Percentiles rank a stretch among this genome's conserved stretches.
These are phyloP conservation scores for Phytopythium boreale DNA, from an alignment of 352 stramenopile species.

Conservation along the genomic window DNA sequence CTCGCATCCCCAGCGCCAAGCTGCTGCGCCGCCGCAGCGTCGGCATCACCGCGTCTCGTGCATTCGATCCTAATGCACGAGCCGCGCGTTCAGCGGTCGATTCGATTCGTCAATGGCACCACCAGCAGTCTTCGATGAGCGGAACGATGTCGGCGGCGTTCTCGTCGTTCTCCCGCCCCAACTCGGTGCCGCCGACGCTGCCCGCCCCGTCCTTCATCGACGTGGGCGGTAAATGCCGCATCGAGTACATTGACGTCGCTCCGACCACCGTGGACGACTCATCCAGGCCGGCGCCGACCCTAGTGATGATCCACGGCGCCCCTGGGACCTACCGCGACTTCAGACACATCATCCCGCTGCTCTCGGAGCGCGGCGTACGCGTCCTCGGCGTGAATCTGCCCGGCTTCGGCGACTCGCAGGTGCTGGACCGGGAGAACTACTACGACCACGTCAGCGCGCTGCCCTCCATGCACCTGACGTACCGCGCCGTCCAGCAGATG, in stretches of 20 bases:
- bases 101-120: slow-evolving; percentile 1
- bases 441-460: slow-evolving; percentile 37
- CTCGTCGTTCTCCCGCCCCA: neutral
- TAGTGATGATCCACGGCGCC: slow-evolving; percentile 64
- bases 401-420: slow-evolving; percentile 45
- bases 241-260: slow-evolving; percentile 41
- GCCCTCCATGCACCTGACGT: slow-evolving; percentile 30
- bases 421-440: slow-evolving; percentile 35
- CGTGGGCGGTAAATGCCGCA: slow-evolving; percentile 37
- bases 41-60: neutral
- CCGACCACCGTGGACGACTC: slow-evolving; percentile 6
- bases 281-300: slow-evolving; percentile 20
- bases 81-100: neutral
- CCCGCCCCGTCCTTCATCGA: slow-evolving; percentile 23
- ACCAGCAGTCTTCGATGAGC: neutral
- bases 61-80: neutral
- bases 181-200: slow-evolving; percentile 12
- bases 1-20: neutral
- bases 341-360: slow-evolving; percentile 52
- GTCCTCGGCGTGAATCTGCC: slow-evolving; percentile 63
- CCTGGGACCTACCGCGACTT: slow-evolving; percentile 67
- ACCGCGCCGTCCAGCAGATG: slow-evolving; percentile 41
- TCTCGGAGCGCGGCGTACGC: slow-evolving; percentile 34
- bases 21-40: neutral
- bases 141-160: neutral